Evolutionary conservation across 2,329 filamentous ascomycete species (phyloP), one percentile per base, ranked within the genome.

Genomic region (Plenodomus tracheiphilus): DNA sequence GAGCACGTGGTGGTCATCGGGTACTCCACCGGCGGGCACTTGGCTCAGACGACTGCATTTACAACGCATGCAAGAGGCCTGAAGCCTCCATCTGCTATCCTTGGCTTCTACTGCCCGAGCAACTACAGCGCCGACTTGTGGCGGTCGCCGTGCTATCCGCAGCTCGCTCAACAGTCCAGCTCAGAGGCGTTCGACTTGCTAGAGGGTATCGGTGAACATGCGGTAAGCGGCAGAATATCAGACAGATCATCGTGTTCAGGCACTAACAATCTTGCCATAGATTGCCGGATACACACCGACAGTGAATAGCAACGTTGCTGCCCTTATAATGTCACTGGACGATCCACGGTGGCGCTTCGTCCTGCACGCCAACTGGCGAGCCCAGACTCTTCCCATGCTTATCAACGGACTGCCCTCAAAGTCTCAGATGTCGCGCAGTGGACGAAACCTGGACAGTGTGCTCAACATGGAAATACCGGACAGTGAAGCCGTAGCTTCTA

Each of bases 11-110:
- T 76, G 0, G 71, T 58, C 1, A 60, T 81, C 0, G 79, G 79
- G 0, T 81, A 78, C 79, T 81, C 79, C 0, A 70, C 73, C 0
- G 79, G 79, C 0, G 80, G 77, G 0, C 64, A 69, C 2, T 63
- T 82, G 0, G 79, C 79, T 1, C 70, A 81, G 69, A 65, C 74
- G 0, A 53, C 77, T 0, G 74, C 51, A 0, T 81, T 66, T 64
- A 79, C 74, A 0, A 50, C 70, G 0, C 32, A 41, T 0, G 17
- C 47, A 10, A 19, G 40, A 1, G 71, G 68, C 0, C 20, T 80
- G 0, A 28, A 9, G 4, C 65, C 77, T 0, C 79, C 79, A 0
- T 54, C 71, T 0, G 78, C 75, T 1, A 71, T 78, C 2, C 58
- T 81, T 0, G 68, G 66, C 0, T 79, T 82, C 43, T 82, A 82